These are phyloP conservation scores for Candida pini DNA, from an alignment of 805 yeast species.

Conservation along the genomic window DNA sequence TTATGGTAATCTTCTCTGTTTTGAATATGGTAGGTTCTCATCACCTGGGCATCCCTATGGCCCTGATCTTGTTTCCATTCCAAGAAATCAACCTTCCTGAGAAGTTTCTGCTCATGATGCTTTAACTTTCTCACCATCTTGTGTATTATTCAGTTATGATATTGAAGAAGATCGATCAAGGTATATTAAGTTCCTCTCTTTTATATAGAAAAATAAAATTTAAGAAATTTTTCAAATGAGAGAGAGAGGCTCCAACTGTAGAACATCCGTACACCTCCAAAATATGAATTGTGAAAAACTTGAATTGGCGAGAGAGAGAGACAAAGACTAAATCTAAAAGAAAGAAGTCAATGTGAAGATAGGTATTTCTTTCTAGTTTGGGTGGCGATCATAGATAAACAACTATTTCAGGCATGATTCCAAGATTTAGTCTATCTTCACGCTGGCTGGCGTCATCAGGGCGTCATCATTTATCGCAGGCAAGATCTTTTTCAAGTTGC, in stretches of 20 bases:
- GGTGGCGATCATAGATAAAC: too few relatives aligned
- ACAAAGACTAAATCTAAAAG: too few relatives aligned
- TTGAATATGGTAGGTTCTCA: conserved; percentile 90
- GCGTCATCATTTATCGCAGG: neutral
- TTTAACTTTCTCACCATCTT: conserved; percentile 81
- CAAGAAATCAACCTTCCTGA: conserved; percentile 92
- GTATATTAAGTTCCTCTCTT: conserved; percentile 3
- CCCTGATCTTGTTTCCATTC: conserved; percentile 97
- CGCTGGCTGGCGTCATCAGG: too few relatives aligned
- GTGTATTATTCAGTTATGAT: too few relatives aligned
- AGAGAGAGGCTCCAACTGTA: too few relatives aligned
- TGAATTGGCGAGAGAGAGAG: too few relatives aligned
- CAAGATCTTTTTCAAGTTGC: conserved; percentile 31
- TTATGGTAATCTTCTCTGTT: conserved; percentile 94
- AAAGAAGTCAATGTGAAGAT: too few relatives aligned
- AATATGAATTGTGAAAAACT: too few relatives aligned
- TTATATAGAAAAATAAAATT: neutral
- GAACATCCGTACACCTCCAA: too few relatives aligned
- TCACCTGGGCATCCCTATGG: conserved; percentile 94
- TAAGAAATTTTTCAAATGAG: too few relatives aligned
- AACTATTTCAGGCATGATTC: too few relatives aligned
- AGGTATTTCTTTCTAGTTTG: too few relatives aligned
- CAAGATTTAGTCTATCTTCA: neutral
- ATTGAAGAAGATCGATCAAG: neutral
- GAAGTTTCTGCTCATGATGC: conserved; percentile 90